Evolutionary conservation across 192 early-diverging fungal genomes (phyloP), one percentile per base, ranked within the genome.

Genomic region (Rhizoclosmatium sp.): DNA sequence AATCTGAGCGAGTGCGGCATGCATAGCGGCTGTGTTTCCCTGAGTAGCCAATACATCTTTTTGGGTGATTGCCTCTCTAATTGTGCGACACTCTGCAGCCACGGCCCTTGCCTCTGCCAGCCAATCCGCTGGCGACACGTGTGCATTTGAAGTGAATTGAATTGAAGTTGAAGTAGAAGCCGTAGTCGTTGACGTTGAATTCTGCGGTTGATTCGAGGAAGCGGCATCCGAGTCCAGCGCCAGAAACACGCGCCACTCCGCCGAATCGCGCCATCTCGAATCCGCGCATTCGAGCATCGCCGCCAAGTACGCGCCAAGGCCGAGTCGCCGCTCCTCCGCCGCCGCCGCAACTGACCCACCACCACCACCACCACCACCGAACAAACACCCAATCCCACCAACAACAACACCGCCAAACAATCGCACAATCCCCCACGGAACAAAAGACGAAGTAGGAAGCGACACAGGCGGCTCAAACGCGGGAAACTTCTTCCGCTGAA

Each of bases 231-330:
- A 10, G 39, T 39, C 41, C 39, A 39, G 19, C 7, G 21, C 71
- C 71, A 96, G 70, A 77, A 97, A 97, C 54, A 88, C 88, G 64
- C 86, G 87, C 91, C 94, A 95, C 41, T 89, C 86, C 48, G 87
- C 83, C 19, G 92, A 91, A 47, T 85, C 76, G 68, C 93, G 85
- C 93, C 94, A 98, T 47, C 93, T 87, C 60, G 91, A 89, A 80
- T 98, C 95, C 48, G 87, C 85, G 54, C 84, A 81, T 40, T 86
- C 84, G 2, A 95, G 82, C 69, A 98, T 93, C 46, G 88, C 90
- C 65, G 89, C 84, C 47, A 98, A 82, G 82, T 94, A 98, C 3
- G 85, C 86, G 81, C 96, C 95, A 7, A 98, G 85, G 0, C 91
- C 93, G 23, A 86, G 85, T 2, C 93, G 87, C 19, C 96, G 89